phyloP scores from a whole-genome alignment of 2,329 filamentous ascomycete species.

The Clonostachys sp. region DNA sequence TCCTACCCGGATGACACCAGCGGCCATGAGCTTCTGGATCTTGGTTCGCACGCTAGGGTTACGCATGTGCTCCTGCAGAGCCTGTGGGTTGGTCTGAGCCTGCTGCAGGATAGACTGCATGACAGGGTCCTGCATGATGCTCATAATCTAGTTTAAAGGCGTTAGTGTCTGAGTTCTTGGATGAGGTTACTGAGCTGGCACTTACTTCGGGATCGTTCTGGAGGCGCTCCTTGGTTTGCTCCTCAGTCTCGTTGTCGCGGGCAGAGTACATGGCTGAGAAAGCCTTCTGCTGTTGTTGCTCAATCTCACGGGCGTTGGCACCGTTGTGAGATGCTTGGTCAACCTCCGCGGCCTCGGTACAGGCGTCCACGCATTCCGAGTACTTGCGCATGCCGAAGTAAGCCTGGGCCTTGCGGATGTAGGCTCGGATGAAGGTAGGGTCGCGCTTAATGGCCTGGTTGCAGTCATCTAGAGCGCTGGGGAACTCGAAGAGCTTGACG shows the following conservation, averaged over 20 bases:
- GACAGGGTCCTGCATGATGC: slow-evolving; percentile 89
- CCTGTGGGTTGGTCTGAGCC: slow-evolving; percentile 87
- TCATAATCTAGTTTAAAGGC: slow-evolving; percentile 59
- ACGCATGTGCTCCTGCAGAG: slow-evolving; percentile 95
- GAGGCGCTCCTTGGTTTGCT: slow-evolving; percentile 89
- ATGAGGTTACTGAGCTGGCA: slow-evolving; percentile 6
- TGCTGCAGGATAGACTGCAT: slow-evolving; percentile 98
- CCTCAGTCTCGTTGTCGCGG: slow-evolving; percentile 91
- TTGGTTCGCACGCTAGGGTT: slow-evolving; percentile 81
- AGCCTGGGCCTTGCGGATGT: slow-evolving; percentile 93
- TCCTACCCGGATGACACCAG: slow-evolving; percentile 83
- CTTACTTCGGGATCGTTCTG: slow-evolving; percentile 85
- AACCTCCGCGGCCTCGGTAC: slow-evolving; percentile 72
- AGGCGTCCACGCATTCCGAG: slow-evolving; percentile 88
- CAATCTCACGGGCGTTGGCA: slow-evolving; percentile 86
- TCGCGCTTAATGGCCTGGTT: slow-evolving; percentile 88
- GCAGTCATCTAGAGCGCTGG: slow-evolving; percentile 88
- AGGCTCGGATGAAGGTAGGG: slow-evolving; percentile 87
- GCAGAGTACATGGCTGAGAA: slow-evolving; percentile 84
- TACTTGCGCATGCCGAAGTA: slow-evolving; percentile 98
- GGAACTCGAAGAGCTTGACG: slow-evolving; percentile 95
- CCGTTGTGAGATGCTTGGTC: slow-evolving; percentile 65
- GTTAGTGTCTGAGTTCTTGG: slow-evolving; percentile 13
- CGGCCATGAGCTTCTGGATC: slow-evolving; percentile 91
- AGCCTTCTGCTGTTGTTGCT: slow-evolving; percentile 91